These are phyloP conservation scores for Rhizophagus sp. DNA, from an alignment of 192 early-diverging fungal species.

Conservation along the genomic window DNA sequence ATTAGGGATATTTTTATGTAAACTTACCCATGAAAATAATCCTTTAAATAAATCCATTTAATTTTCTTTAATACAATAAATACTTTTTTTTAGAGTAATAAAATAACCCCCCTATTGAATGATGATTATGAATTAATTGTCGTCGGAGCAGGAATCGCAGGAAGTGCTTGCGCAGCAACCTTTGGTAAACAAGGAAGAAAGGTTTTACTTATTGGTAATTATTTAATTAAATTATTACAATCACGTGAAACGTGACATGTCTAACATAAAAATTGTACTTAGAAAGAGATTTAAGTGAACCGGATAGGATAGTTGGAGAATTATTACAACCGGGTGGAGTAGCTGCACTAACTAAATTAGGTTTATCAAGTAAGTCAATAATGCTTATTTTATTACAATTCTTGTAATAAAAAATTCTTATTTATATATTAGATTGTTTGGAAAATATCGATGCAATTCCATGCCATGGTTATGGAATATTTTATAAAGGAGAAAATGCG, in stretches of 20 bases:
- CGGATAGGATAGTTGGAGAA: constrained; percentile 98
- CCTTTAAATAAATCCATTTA: no score
- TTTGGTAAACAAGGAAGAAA: constrained; percentile 74
- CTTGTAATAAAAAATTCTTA: background rate
- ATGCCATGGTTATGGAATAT: constrained; percentile 85
- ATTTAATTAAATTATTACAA: background rate
- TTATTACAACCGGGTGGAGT: constrained; percentile 94
- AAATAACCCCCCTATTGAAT: background rate
- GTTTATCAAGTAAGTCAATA: constrained; percentile 57
- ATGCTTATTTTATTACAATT: background rate
- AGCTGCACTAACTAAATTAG: constrained; percentile 75
- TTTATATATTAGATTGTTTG: constrained; percentile 59
- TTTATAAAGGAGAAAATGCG: constrained; percentile 61
- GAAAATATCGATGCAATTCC: constrained; percentile 84
- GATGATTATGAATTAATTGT: constrained; percentile 79
- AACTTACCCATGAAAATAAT: no score
- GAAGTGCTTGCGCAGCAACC: constrained; percentile 80
- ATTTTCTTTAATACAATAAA: no score
- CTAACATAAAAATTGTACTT: constrained; percentile 1
- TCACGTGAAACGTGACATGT: background rate
- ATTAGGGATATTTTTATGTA: no score
- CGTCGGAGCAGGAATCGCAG: constrained; percentile 91
- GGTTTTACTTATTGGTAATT: constrained; percentile 60
- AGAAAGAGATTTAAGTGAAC: constrained; percentile 90
- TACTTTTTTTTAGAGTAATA: background rate